Evolutionary conservation across 345 rosid species (phyloP).

Genomic region (Lenwebbia sp.): DNA sequence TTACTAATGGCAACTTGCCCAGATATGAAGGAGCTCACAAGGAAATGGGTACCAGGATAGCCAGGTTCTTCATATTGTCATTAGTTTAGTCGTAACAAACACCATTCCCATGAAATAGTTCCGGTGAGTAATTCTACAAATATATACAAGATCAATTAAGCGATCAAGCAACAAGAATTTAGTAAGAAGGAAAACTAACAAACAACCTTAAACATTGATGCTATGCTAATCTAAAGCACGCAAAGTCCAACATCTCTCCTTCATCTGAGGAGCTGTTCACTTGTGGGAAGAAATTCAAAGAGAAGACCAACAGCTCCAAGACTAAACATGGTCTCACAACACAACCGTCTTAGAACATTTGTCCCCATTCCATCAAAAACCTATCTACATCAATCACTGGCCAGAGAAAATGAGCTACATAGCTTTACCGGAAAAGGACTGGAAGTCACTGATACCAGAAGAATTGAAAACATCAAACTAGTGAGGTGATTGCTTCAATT

Average conservation of each 20-base stretch:
- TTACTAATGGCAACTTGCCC: neutral
- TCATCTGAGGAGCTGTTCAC: neutral
- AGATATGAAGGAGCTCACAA: neutral
- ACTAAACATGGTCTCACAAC: neutral
- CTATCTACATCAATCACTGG: neutral
- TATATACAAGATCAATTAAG: neutral
- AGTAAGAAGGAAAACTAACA: neutral
- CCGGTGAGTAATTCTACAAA: neutral
- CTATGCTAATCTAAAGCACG: neutral
- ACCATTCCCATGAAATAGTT: neutral
- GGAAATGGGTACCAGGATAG: neutral
- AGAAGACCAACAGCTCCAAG: neutral
- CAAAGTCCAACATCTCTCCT: neutral
- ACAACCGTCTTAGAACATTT: neutral
- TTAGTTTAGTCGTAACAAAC: neutral
- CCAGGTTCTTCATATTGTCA: neutral
- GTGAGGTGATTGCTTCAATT: neutral
- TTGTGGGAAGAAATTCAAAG: neutral
- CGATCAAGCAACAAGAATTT: neutral
- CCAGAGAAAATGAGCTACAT: neutral
- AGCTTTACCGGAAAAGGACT: neutral
- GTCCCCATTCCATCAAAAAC: neutral
- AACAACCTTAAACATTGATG: neutral
- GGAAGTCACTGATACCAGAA: neutral
- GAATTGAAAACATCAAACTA: neutral